Percentiles rank a stretch among this genome's conserved stretches.
These are phyloP conservation scores for Geranium incanum DNA, from an alignment of 441 rosid genomes.

Conservation along the genomic window DNA sequence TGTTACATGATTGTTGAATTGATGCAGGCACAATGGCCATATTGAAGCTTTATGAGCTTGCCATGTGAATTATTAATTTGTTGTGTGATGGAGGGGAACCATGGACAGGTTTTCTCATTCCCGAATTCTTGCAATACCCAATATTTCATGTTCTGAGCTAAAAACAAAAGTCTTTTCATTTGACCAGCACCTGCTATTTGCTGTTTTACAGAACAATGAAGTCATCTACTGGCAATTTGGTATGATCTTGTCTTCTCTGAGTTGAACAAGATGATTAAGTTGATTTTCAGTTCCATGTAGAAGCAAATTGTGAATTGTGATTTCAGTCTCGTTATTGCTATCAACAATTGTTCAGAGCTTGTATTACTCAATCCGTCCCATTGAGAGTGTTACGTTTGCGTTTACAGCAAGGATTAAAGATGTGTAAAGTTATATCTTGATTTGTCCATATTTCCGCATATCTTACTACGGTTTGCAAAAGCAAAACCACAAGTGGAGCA, in stretches of 20 bases:
- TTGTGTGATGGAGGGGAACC: background rate
- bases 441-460: background rate
- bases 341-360: too few relatives aligned
- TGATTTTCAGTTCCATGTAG: background rate
- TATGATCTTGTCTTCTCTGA: background rate
- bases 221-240: background rate
- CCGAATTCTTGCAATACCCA: background rate
- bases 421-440: background rate
- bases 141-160: too few relatives aligned
- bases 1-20: background rate
- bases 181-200: background rate
- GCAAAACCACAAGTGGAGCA: background rate
- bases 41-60: background rate
- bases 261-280: background rate
- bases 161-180: too few relatives aligned
- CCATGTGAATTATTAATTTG: background rate
- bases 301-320: background rate
- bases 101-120: background rate
- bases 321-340: too few relatives aligned
- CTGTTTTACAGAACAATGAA: background rate
- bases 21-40: slow-evolving; percentile 2
- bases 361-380: background rate
- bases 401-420: background rate
- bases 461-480: background rate
- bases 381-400: background rate